Percentiles rank a stretch among this genome's conserved stretches.
phyloP scores from a whole-genome alignment of 108 stramenopile genomes.

The Cyclotella cryptica region DNA sequence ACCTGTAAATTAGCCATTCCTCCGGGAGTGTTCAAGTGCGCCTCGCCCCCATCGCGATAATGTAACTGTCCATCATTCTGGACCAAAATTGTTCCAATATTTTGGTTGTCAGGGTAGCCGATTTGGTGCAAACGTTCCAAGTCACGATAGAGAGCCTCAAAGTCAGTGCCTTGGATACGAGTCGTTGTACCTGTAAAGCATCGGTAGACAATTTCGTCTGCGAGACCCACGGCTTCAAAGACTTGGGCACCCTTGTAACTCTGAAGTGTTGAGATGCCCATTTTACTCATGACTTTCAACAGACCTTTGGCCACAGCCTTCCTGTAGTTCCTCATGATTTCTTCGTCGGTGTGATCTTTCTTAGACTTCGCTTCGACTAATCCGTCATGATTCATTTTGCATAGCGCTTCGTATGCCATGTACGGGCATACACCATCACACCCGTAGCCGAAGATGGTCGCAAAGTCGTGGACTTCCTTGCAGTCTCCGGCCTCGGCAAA shows the following conservation, averaged over 20 bases:
- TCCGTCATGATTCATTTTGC: conserved; percentile 94
- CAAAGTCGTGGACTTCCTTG: conserved; percentile 96
- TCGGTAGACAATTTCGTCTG: conserved; percentile 94
- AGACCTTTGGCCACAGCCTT: conserved; percentile 96
- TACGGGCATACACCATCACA: conserved; percentile 97
- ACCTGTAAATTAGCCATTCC: conserved; percentile 94
- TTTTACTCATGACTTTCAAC: conserved; percentile 97
- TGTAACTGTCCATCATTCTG: conserved; percentile 97
- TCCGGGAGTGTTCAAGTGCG: conserved; percentile 95
- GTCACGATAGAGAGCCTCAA: conserved; percentile 96
- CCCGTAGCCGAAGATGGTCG: conserved; percentile 93
- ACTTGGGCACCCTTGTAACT: conserved; percentile 97
- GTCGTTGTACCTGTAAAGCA: conserved; percentile 97
- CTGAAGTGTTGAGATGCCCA: conserved; percentile 96
- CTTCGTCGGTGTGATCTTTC: conserved; percentile 82
- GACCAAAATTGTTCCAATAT: conserved; percentile 74
- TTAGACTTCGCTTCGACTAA: conserved; percentile 90
- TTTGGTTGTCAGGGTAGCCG: conserved; percentile 77
- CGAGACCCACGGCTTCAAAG: conserved; percentile 97
- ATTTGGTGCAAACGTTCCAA: conserved; percentile 87
- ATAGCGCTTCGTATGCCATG: conserved; percentile 96
- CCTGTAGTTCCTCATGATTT: conserved; percentile 92
- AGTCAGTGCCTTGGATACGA: conserved; percentile 96
- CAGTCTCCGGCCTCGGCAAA: conserved; percentile 97
- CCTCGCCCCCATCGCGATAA: conserved; percentile 96